A percentile compares a stretch with the other conserved stretches of the same genome.
These are phyloP conservation scores for Candida sp. DNA, from an alignment of 1,139 yeast species.

Conservation along the genomic window DNA sequence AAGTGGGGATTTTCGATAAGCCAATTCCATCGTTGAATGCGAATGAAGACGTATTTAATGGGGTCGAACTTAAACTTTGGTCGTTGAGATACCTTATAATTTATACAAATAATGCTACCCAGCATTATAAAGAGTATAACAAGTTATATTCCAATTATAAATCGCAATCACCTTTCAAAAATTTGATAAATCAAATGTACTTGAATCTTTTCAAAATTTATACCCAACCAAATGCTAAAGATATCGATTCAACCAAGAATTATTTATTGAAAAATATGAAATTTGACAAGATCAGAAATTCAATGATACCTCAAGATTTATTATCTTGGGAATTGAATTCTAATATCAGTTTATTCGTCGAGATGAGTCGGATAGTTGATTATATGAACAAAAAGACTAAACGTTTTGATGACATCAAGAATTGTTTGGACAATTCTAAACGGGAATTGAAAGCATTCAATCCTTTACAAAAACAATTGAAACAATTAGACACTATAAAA, in stretches of 20 bases:
- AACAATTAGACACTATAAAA: conserved; percentile 11
- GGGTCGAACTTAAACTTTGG: conserved; percentile 16
- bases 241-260: conserved; percentile 23
- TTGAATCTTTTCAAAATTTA: conserved; percentile 20
- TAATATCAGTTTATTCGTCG: conserved; percentile 19
- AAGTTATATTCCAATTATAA: conserved; percentile 17
- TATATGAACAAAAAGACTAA: conserved; percentile 6
- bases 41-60: conserved; percentile 9
- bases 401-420: conserved; percentile 6
- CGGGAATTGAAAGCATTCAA: conserved; percentile 13
- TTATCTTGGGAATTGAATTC: conserved; percentile 20
- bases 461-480: conserved; percentile 11
- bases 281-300: conserved; percentile 17
- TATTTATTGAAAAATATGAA: conserved; percentile 30
- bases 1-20: conserved; percentile 26
- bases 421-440: conserved; percentile 8
- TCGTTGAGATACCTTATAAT: conserved; percentile 24
- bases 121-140: conserved; percentile 20
- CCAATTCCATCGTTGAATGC: conserved; percentile 12
- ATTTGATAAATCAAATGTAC: conserved; percentile 21
- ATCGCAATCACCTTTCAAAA: conserved; percentile 15
- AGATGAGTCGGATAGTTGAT: conserved; percentile 21
- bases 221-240: conserved; percentile 17
- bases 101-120: conserved; percentile 10
- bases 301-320: conserved; percentile 10